These are phyloP conservation scores for Vigna hirtella DNA, from an alignment of 306 rosid genomes.

Conservation along the genomic window DNA sequence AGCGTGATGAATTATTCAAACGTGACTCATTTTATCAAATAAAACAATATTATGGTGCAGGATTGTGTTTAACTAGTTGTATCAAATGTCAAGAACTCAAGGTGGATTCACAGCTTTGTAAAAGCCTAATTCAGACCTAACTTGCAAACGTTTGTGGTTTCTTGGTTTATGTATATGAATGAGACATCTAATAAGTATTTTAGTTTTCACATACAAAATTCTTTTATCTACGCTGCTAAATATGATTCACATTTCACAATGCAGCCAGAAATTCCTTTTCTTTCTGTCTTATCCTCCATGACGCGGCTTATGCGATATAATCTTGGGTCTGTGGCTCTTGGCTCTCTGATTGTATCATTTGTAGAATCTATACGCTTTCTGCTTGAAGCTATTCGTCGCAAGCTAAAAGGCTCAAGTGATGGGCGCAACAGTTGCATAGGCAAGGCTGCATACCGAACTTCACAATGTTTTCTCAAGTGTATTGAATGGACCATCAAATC, in stretches of 20 bases:
- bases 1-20: slow-evolving; percentile 24
- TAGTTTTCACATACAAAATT: neutral
- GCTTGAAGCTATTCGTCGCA: slow-evolving; percentile 91
- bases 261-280: slow-evolving; percentile 95
- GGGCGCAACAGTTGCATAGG: slow-evolving; percentile 70
- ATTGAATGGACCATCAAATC: slow-evolving; percentile 93
- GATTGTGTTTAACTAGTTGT: slow-evolving; percentile 4
- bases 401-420: slow-evolving; percentile 68
- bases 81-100: slow-evolving; percentile 21
- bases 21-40: slow-evolving; percentile 6
- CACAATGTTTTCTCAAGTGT: slow-evolving; percentile 68
- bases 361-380: slow-evolving; percentile 90
- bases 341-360: slow-evolving; percentile 86
- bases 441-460: slow-evolving; percentile 63
- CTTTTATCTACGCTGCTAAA: slow-evolving; percentile 34
- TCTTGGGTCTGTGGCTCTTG: slow-evolving; percentile 94
- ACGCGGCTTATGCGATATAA: slow-evolving; percentile 79
- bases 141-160: slow-evolving; percentile 14
- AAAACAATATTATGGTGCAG: slow-evolving; percentile 11
- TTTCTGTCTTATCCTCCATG: slow-evolving; percentile 93
- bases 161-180: slow-evolving; percentile 17
- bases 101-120: slow-evolving; percentile 16
- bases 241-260: slow-evolving; percentile 40
- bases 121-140: slow-evolving; percentile 15
- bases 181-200: neutral